A percentile compares a stretch with the other conserved stretches of the same genome.
phyloP scores from a whole-genome alignment of 371 early-diverging fungal genomes.

The Rhizopus delemar region DNA sequence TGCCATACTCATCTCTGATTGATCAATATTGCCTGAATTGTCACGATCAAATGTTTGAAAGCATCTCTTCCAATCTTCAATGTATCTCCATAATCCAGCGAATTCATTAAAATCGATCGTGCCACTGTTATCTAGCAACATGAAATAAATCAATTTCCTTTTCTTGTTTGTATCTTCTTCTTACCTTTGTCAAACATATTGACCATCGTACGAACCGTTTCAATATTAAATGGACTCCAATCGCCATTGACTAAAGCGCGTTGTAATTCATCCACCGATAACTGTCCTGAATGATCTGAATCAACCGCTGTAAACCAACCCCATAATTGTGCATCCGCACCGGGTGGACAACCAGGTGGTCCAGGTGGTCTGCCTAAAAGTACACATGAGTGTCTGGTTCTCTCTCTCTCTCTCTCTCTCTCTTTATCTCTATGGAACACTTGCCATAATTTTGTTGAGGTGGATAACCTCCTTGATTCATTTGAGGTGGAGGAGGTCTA shows the following conservation, averaged over 20 bases:
- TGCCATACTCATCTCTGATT: conserved; percentile 70
- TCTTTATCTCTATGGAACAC: too few species aligned
- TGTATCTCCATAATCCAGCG: conserved; percentile 72
- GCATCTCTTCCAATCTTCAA: conserved; percentile 74
- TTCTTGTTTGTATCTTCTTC: too few species aligned
- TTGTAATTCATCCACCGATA: conserved; percentile 59
- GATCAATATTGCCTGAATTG: conserved; percentile 76
- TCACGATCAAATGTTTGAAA: conserved; percentile 83
- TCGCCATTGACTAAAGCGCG: conserved; percentile 69
- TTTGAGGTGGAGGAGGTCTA: neutral
- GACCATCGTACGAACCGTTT: conserved; percentile 64
- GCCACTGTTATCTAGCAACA: conserved; percentile 54
- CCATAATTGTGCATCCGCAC: conserved; percentile 56
- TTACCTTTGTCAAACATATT: conserved; percentile 73
- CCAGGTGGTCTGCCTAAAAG: conserved; percentile 13
- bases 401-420: too few species aligned
- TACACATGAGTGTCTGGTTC: too few species aligned
- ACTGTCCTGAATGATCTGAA: conserved; percentile 48
- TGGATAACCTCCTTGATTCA: conserved; percentile 6
- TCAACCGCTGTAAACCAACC: conserved; percentile 82
- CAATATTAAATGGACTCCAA: conserved; percentile 64
- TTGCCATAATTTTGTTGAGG: conserved; percentile 20
- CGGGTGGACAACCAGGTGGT: conserved; percentile 33
- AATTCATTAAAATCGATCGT: conserved; percentile 82
- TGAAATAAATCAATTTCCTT: conserved; percentile 6